Percentiles rank a stretch among this genome's conserved stretches.
Evolutionary conservation across 1,284 basidiomycete genomes (phyloP).

Genomic region (Ganoderma lingzhi): DNA sequence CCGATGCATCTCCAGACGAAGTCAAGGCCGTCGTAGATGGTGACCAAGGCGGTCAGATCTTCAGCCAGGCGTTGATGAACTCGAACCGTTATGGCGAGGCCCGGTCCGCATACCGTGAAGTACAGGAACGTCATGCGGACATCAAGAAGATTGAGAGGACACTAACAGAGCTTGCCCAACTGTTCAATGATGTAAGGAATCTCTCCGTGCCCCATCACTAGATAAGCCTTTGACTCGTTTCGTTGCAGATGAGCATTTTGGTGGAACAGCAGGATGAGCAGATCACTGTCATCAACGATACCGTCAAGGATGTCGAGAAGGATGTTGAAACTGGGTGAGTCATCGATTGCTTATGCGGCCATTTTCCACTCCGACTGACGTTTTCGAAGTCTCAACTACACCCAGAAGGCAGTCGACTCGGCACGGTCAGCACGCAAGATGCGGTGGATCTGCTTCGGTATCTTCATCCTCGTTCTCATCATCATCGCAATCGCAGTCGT

Average conservation of each 20-base stretch:
- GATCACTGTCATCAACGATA: conserved; percentile 81
- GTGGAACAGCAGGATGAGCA: conserved; percentile 94
- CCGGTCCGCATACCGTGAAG: conserved; percentile 91
- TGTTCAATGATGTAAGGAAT: conserved; percentile 88
- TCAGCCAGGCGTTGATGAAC: conserved; percentile 93
- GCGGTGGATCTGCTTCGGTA: conserved; percentile 90
- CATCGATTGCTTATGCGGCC: not conserved
- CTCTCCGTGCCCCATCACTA: no score
- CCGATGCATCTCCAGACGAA: conserved; percentile 93
- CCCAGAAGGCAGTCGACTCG: conserved; percentile 86
- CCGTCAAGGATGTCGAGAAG: conserved; percentile 76
- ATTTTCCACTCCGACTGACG: not conserved
- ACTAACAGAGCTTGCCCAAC: conserved; percentile 90
- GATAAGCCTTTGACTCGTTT: not conserved
- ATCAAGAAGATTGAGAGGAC: conserved; percentile 96
- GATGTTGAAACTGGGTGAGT: conserved; percentile 87
- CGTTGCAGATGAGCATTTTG: conserved; percentile 82
- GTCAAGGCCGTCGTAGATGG: conserved; percentile 88
- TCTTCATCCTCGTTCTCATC: conserved; percentile 62
- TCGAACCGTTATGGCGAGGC: conserved; percentile 93
- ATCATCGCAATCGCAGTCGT: conserved; percentile 68
- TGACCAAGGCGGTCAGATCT: conserved; percentile 88
- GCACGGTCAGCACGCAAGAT: conserved; percentile 93
- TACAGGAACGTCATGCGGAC: conserved; percentile 96
- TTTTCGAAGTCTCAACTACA: conserved; percentile 73